Evolutionary conservation across 192 early-diverging fungal genomes (phyloP), one percentile per base, ranked within the genome.

Genomic region (Dissophora ornata): DNA sequence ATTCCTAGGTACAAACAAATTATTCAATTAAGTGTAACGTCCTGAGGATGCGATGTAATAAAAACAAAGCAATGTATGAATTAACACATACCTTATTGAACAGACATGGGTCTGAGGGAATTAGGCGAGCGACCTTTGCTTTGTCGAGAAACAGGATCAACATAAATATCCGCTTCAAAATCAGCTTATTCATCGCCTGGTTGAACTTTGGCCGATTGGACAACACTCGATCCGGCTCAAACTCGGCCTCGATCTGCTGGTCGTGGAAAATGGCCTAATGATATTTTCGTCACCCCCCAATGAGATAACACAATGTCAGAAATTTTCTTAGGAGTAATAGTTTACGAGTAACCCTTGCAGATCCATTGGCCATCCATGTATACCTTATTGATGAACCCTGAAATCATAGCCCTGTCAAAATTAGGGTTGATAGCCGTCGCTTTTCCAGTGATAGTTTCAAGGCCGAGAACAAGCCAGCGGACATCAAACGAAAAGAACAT

Each of bases 391-490:
- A 80, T 80, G 28, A 80, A 80, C 25, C 57, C 79, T 41, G 62
- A 48, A 18, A 71, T 71, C 13, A 44, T 67, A 6, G 51, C 34
- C 13, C 62, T 33, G 36, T 80, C 79, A 45, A 71, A 71, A 45
- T 66, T 80, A 10, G 62, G 79, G 30, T 56, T 70, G 16, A 71
- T 70, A 15, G 79, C 47, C 3, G 56, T 63, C 11, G 49, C 79
- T 13, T 73, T 70, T 13, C 79, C 79, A n/a, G 70, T 80, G 26
- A 80, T 68, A 1, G 79, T 80, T 38, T 80, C 79, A 5, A 80
- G 46, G 1, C 79, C 79, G 15, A 80, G 69, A 26, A 73, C 62
- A 22, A 80, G 60, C 79, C 79, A 80, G 0, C 79, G 79, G 22
- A 73, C 59, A 38, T 80, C 79, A 44, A 73, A 80, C 10, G 57